A percentile compares a stretch with the other conserved stretches of the same genome.
These are phyloP conservation scores for Cladosporium colombiae DNA, from an alignment of 2,329 filamentous ascomycete genomes.

Conservation along the genomic window DNA sequence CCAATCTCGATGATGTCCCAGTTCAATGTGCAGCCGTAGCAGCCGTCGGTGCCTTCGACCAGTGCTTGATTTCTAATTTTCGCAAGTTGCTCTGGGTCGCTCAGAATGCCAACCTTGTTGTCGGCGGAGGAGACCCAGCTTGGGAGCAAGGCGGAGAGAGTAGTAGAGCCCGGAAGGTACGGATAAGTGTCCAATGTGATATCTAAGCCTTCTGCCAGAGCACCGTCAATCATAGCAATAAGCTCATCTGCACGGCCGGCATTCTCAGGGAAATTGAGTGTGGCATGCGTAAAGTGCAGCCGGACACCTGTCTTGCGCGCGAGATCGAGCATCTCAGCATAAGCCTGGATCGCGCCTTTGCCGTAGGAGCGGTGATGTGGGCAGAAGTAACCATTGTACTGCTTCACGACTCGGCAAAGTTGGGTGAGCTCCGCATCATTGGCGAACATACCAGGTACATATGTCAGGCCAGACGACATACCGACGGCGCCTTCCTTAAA, in stretches of 20 bases:
- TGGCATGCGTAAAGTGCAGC: conserved; percentile 34
- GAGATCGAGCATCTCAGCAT: conserved; percentile 33
- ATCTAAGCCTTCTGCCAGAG: conserved; percentile 28
- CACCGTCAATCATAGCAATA: conserved; percentile 31
- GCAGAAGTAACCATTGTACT: conserved; percentile 33
- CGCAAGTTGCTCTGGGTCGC: conserved; percentile 25
- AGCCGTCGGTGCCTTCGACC: conserved; percentile 31
- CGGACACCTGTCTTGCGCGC: conserved; percentile 31
- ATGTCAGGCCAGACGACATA: conserved; percentile 33
- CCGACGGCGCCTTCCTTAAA: conserved; percentile 33
- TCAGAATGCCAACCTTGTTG: conserved; percentile 28
- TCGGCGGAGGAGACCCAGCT: conserved; percentile 29
- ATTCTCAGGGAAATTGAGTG: conserved; percentile 34
- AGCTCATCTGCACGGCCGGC: conserved; percentile 31
- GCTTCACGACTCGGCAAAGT: conserved; percentile 30
- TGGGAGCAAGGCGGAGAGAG: conserved; percentile 29
- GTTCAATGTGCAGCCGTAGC: conserved; percentile 31
- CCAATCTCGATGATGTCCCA: conserved; percentile 34
- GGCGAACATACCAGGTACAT: conserved; percentile 34
- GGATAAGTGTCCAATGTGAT: conserved; percentile 34
- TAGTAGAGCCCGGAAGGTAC: conserved; percentile 33
- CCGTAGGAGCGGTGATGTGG: conserved; percentile 34
- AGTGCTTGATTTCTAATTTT: conserved; percentile 30
- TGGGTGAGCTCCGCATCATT: conserved; percentile 29
- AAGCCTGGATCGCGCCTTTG: conserved; percentile 32